Evolutionary conservation across 805 yeast genomes (phyloP).

Genomic region (Schizosaccharomyces osmophilus): DNA sequence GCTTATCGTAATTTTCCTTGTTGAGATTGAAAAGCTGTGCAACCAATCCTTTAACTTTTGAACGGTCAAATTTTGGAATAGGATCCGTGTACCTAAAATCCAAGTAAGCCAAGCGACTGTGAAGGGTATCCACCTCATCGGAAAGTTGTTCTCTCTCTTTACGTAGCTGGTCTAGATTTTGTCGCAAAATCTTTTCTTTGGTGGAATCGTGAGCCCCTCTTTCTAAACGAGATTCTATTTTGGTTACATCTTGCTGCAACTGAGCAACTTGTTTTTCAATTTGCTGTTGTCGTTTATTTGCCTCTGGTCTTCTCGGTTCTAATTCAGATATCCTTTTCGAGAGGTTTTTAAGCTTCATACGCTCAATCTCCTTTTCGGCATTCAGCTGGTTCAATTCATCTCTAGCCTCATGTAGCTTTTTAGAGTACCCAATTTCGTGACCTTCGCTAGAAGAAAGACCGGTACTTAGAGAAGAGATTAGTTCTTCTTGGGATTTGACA

Average conservation of each 20-base stretch:
- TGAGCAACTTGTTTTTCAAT: conserved; percentile 21
- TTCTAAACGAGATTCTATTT: conserved; percentile 7
- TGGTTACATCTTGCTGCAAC: conserved; percentile 14
- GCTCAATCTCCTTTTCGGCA: conserved; percentile 33
- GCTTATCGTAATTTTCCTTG: conserved; percentile 30
- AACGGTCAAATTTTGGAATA: conserved; percentile 29
- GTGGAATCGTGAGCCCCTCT: conserved; percentile 22
- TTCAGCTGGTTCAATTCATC: conserved; percentile 27
- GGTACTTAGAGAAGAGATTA: conserved; percentile 56
- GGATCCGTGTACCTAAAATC: conserved; percentile 58
- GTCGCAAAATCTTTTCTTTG: conserved; percentile 7
- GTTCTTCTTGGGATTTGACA: conserved; percentile 27
- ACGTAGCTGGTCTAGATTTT: conserved; percentile 15
- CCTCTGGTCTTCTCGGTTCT: conserved; percentile 26
- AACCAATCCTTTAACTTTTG: conserved; percentile 63
- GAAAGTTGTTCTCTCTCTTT: conserved; percentile 15
- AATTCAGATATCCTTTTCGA: conserved; percentile 26
- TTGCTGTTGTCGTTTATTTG: conserved; percentile 24
- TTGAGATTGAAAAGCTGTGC: conserved; percentile 56
- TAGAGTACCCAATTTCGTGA: conserved; percentile 49
- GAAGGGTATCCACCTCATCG: conserved; percentile 28
- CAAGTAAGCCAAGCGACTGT: conserved; percentile 41
- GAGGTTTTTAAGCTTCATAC: conserved; percentile 34
- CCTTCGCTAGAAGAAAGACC: conserved; percentile 74
- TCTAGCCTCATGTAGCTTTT: conserved; percentile 39